Base-by-base conservation (phyloP, 164 flowering plant genomes). In the Santalum album region DNA sequence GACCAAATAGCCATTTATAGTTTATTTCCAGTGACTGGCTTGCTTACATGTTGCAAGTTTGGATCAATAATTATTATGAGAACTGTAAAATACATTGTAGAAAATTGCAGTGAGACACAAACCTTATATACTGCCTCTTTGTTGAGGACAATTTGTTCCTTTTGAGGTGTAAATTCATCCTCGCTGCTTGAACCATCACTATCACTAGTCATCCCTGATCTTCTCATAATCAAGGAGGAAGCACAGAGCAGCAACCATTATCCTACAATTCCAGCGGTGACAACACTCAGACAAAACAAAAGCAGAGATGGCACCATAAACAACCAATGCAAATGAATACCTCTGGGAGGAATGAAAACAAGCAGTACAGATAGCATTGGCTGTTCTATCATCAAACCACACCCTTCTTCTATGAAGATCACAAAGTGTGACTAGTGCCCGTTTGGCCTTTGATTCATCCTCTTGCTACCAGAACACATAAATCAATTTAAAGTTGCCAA, bases 321-420 rank as follows among this genome's bases (percentile, higher is more conserved):
- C 21, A 51, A 14, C 52, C 12, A 58, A 29, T 14, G 39, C 48
- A 39, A 26, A 3, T 29, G 6, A 29, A 29, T 27, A 3, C 42
- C 14, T 11, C 17, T 79, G 79, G 49, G 96, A 66, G 43, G 96
- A 84, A 67, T 92, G 96, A 56, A 89, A 80, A 60, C 95, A 89
- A 11, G 88, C 95, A 16, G 39, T 60, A 54, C 94, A 89, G 21
- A 92, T 83, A 4, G 95, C 96, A 76, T 84, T 80, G 49, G 95
- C 96, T 21, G 94, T 86, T 64, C 86, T 81, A 20, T 83, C 96
- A 74, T 89, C 96, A 70, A 81, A 83, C 98, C 98, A 92, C 25
- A 89, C 82, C 72, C 73, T 86, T 55, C 95, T 79, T 46, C 84
- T 66, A 47, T 89, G 96, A 59, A 92, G 90, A 64, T 88, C 87